phyloP scores from a whole-genome alignment of 2,329 filamentous ascomycete genomes.

The Hymenoscyphus infarciens region DNA sequence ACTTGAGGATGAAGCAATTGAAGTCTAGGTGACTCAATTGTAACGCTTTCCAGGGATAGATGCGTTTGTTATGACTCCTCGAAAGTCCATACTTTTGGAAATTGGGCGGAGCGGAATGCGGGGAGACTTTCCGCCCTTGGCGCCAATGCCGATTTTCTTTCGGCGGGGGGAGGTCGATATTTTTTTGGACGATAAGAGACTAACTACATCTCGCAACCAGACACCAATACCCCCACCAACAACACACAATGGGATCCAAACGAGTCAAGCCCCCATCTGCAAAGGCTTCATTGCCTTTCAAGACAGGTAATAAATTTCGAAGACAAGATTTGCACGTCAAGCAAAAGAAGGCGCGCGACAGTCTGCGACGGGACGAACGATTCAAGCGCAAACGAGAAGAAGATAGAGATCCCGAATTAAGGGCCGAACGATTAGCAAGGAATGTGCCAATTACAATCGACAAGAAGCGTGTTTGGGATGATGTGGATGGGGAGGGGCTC shows the following conservation, averaged over 20 bases:
- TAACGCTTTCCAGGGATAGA: neutral
- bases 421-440: constrained; percentile 66
- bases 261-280: constrained; percentile 41
- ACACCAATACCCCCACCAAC: constrained; percentile 19
- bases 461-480: constrained; percentile 86
- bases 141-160: neutral
- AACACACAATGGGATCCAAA: constrained; percentile 46
- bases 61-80: neutral
- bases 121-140: neutral
- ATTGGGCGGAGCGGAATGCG: constrained; percentile 8
- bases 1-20: constrained; percentile 28
- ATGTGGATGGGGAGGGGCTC: constrained; percentile 60
- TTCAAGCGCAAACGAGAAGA: constrained; percentile 82
- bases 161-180: neutral
- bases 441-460: constrained; percentile 83
- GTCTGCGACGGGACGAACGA: constrained; percentile 70
- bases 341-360: constrained; percentile 73
- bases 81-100: neutral
- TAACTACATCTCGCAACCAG: neutral
- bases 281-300: constrained; percentile 47
- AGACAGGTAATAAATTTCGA: constrained; percentile 72
- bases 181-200: neutral
- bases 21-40: constrained; percentile 24
- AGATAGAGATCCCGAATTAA: constrained; percentile 73
- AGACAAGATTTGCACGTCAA: constrained; percentile 75